These are phyloP conservation scores for Penicillium coprophilum DNA, from an alignment of 495 filamentous ascomycete species.

Conservation along the genomic window DNA sequence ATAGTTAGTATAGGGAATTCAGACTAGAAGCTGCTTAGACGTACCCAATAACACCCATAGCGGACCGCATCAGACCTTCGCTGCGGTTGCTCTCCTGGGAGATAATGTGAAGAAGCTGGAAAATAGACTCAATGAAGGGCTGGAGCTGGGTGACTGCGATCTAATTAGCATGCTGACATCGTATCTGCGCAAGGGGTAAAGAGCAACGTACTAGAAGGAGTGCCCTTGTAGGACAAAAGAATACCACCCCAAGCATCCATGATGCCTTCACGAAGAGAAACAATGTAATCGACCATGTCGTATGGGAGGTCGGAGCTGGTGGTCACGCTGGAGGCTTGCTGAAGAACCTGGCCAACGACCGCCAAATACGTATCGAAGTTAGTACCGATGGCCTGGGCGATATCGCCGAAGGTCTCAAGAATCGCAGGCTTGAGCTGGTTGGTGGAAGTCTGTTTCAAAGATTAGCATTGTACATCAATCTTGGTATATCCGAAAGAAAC, in stretches of 20 bases:
- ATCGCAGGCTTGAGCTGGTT: slow-evolving; percentile 99
- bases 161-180: slow-evolving; percentile 13
- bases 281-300: slow-evolving; percentile 94
- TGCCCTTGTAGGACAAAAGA: slow-evolving; percentile 83
- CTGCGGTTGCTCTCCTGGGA: slow-evolving; percentile 80
- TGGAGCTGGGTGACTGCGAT: slow-evolving; percentile 63
- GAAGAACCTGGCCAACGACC: slow-evolving; percentile 88
- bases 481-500: neutral
- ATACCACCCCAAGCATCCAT: slow-evolving; percentile 99
- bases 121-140: slow-evolving; percentile 82
- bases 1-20: slow-evolving; percentile 34
- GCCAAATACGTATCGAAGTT: slow-evolving; percentile 90
- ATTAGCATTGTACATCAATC: neutral
- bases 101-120: slow-evolving; percentile 80
- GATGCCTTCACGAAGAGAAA: slow-evolving; percentile 91
- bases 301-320: slow-evolving; percentile 67
- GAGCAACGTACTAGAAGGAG: slow-evolving; percentile 44
- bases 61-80: slow-evolving; percentile 84
- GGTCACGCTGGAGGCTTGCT: slow-evolving; percentile 84
- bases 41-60: slow-evolving; percentile 96
- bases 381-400: slow-evolving; percentile 90
- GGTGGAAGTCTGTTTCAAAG: slow-evolving; percentile 53
- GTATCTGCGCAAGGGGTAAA: neutral
- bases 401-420: slow-evolving; percentile 95
- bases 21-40: slow-evolving; percentile 28